A percentile compares a stretch with the other conserved stretches of the same genome.
phyloP scores from a whole-genome alignment of 495 filamentous ascomycete species.

The Xylaria curta region DNA sequence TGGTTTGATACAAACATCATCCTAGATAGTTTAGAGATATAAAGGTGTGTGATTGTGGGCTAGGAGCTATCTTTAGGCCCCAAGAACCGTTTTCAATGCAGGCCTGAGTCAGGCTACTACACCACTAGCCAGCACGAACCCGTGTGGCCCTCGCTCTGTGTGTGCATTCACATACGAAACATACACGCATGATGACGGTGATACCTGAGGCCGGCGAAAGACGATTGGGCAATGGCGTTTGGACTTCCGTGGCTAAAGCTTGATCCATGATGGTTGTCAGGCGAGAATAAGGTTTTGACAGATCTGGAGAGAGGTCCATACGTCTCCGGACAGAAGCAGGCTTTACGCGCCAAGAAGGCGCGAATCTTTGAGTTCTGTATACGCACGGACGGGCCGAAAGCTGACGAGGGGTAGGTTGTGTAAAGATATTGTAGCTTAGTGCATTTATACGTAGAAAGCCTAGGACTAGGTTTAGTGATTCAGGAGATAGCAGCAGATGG shows the following conservation, averaged over 20 bases:
- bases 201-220: neutral
- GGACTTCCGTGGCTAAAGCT: neutral
- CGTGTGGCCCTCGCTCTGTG: neutral
- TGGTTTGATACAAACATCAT: neutral
- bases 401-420: neutral
- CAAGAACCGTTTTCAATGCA: neutral
- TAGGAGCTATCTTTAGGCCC: neutral
- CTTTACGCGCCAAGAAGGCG: neutral
- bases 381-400: neutral
- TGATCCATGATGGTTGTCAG: neutral
- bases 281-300: slow-evolving; percentile 3
- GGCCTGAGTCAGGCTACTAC: slow-evolving; percentile 4
- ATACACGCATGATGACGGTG: neutral
- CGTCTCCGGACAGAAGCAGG: neutral
- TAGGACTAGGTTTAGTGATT: neutral
- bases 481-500: neutral
- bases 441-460: neutral
- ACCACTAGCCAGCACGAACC: neutral
- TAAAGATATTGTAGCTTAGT: neutral
- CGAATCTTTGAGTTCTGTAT: neutral
- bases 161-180: neutral
- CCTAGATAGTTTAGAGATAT: neutral
- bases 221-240: neutral
- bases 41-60: neutral
- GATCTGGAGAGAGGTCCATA: neutral